Evolutionary conservation across 441 rosid genomes (phyloP).

Genomic region (Bruguiera hainesii): DNA sequence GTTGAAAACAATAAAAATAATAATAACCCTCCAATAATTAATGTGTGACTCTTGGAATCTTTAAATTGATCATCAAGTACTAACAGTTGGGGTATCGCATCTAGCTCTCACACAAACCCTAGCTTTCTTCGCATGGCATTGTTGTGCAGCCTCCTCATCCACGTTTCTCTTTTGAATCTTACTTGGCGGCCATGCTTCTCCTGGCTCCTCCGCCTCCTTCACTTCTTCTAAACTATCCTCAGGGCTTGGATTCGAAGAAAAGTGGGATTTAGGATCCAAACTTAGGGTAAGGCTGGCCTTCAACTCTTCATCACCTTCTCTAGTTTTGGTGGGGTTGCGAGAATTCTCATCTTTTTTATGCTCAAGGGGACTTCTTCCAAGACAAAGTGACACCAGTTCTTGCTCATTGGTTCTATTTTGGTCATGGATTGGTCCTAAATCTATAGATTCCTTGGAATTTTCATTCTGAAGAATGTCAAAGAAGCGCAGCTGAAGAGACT

Average conservation of each 20-base stretch:
- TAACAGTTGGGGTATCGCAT: conserved; percentile 87
- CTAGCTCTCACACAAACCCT: conserved; percentile 85
- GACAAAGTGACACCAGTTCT: conserved; percentile 71
- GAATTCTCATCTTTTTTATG: conserved; percentile 36
- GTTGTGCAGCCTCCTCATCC: conserved; percentile 57
- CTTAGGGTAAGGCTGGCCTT: conserved; percentile 57
- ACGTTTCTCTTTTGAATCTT: conserved; percentile 37
- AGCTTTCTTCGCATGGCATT: conserved; percentile 58
- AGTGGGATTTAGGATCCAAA: conserved; percentile 34
- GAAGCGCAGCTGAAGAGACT: conserved; percentile 54
- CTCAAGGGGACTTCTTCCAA: conserved; percentile 55
- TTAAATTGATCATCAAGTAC: conserved; percentile 6
- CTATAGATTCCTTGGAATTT: conserved; percentile 24
- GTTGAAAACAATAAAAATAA: too few species aligned
- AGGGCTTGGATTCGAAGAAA: conserved; percentile 31
- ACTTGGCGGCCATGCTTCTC: conserved; percentile 50
- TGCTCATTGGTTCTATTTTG: conserved; percentile 34
- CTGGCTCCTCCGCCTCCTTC: conserved; percentile 40
- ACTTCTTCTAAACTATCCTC: conserved; percentile 37
- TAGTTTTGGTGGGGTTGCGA: conserved; percentile 14
- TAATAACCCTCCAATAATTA: too few species aligned
- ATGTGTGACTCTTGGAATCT: background rate
- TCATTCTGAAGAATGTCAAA: conserved; percentile 44
- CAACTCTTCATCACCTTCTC: conserved; percentile 36
- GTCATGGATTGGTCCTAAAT: conserved; percentile 21